These are phyloP conservation scores for Aspergillus avenaceus DNA, from an alignment of 495 filamentous ascomycete species.

Conservation along the genomic window DNA sequence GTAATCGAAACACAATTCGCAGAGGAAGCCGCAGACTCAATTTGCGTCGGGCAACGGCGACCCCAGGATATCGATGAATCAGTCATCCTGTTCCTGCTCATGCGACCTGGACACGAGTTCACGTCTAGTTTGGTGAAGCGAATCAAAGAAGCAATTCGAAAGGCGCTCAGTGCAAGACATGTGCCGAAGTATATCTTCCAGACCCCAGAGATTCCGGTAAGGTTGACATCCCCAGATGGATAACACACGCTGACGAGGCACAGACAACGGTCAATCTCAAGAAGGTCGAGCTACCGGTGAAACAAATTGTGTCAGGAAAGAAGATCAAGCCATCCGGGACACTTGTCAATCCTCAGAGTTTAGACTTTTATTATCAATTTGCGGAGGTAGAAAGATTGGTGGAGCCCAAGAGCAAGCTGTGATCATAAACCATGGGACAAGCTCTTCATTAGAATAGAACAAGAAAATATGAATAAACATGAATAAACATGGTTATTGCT, in stretches of 20 bases:
- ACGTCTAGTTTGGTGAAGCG: slow-evolving; percentile 50
- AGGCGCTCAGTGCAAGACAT: slow-evolving; percentile 64
- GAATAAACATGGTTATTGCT: not conserved
- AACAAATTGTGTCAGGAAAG: slow-evolving; percentile 74
- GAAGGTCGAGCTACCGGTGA: slow-evolving; percentile 80
- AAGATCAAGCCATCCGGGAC: slow-evolving; percentile 71
- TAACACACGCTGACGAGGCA: not conserved
- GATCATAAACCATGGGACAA: too few species aligned
- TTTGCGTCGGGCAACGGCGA: slow-evolving; percentile 72
- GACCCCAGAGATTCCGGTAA: slow-evolving; percentile 73
- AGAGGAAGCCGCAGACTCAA: slow-evolving; percentile 56
- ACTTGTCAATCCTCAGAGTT: slow-evolving; percentile 64
- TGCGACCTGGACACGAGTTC: slow-evolving; percentile 57
- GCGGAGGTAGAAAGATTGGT: slow-evolving; percentile 66
- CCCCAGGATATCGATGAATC: slow-evolving; percentile 65
- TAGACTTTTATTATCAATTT: slow-evolving; percentile 78
- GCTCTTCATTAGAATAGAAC: too few species aligned
- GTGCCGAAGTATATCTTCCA: slow-evolving; percentile 75
- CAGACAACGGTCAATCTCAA: slow-evolving; percentile 79
- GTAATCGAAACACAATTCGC: slow-evolving; percentile 65
- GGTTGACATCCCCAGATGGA: slow-evolving; percentile 20
- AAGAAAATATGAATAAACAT: too few species aligned
- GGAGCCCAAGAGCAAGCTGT: slow-evolving; percentile 16
- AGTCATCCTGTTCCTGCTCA: slow-evolving; percentile 72
- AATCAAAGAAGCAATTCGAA: slow-evolving; percentile 58